Evolutionary conservation across 371 early-diverging fungal genomes (phyloP).

Genomic region (Mortierella sp.): DNA sequence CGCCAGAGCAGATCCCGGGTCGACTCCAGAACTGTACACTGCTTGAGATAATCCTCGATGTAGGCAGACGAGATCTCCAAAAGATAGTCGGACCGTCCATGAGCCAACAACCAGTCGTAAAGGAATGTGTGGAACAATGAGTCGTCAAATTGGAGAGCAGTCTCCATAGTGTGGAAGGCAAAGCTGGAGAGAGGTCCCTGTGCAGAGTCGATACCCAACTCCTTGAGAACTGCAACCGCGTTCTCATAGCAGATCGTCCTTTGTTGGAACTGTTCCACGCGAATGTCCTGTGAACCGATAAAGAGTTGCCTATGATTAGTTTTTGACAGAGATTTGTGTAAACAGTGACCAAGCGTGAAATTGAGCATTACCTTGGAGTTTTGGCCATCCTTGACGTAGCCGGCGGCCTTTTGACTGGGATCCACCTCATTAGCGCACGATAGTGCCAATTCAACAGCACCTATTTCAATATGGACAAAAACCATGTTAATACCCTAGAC

Average conservation of each 20-base stretch:
- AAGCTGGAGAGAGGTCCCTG: slow-evolving; percentile 46
- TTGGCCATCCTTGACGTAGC: slow-evolving; percentile 60
- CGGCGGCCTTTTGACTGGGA: slow-evolving; percentile 67
- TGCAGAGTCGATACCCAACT: slow-evolving; percentile 37
- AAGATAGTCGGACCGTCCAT: slow-evolving; percentile 48
- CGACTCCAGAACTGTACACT: slow-evolving; percentile 66
- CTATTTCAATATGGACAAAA: slow-evolving; percentile 31
- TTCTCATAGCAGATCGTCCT: slow-evolving; percentile 52
- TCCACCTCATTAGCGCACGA: slow-evolving; percentile 78
- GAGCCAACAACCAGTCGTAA: slow-evolving; percentile 50
- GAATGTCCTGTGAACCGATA: slow-evolving; percentile 35
- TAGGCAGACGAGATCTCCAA: slow-evolving; percentile 67
- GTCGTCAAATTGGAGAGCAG: slow-evolving; percentile 53
- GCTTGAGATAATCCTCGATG: slow-evolving; percentile 77
- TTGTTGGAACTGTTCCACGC: slow-evolving; percentile 52
- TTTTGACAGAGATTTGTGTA: too few relatives aligned
- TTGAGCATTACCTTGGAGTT: slow-evolving; percentile 39
- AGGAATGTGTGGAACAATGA: slow-evolving; percentile 50
- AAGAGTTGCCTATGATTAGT: too few relatives aligned
- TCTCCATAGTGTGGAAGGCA: slow-evolving; percentile 41
- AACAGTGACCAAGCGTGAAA: slow-evolving; percentile 18
- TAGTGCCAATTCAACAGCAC: slow-evolving; percentile 78
- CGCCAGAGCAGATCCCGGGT: slow-evolving; percentile 79
- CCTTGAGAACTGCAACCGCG: slow-evolving; percentile 34
- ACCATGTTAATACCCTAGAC: background rate